These are phyloP conservation scores for Geotrichum fermentans DNA, from an alignment of 1,139 yeast species.

Conservation along the genomic window DNA sequence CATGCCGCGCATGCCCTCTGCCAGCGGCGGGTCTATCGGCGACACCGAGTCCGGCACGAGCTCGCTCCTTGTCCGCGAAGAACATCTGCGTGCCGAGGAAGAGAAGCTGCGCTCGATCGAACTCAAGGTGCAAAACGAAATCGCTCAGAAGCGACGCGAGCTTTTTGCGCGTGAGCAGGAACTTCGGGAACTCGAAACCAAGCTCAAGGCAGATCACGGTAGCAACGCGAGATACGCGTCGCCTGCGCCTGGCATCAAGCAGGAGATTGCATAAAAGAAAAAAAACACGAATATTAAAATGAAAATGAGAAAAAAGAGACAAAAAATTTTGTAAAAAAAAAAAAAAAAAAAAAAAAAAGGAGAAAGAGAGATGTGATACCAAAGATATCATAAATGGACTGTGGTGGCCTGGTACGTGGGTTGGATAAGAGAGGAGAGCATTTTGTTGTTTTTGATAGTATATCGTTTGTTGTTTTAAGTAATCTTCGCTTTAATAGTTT, in stretches of 20 bases:
- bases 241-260: constrained; percentile 55
- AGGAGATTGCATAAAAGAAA: constrained; percentile 36
- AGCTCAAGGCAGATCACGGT: constrained; percentile 39
- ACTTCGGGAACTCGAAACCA: constrained; percentile 71
- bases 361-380: not conserved
- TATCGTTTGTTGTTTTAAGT: not conserved
- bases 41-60: constrained; percentile 24
- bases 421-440: no score
- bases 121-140: constrained; percentile 85
- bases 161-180: constrained; percentile 85
- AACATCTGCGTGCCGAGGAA: constrained; percentile 42
- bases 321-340: no score
- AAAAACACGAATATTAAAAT: not conserved
- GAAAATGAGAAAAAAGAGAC: no score
- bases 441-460: not conserved
- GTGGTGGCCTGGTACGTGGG: no score
- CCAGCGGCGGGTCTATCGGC: constrained; percentile 1
- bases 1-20: constrained; percentile 12
- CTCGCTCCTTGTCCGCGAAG: constrained; percentile 38
- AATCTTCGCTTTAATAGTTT: no score
- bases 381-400: no score
- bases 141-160: constrained; percentile 79
- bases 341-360: not conserved
- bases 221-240: constrained; percentile 38
- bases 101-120: constrained; percentile 40